phyloP scores from a whole-genome alignment of 768 basidiomycete species.

The Phylloporus sp. region DNA sequence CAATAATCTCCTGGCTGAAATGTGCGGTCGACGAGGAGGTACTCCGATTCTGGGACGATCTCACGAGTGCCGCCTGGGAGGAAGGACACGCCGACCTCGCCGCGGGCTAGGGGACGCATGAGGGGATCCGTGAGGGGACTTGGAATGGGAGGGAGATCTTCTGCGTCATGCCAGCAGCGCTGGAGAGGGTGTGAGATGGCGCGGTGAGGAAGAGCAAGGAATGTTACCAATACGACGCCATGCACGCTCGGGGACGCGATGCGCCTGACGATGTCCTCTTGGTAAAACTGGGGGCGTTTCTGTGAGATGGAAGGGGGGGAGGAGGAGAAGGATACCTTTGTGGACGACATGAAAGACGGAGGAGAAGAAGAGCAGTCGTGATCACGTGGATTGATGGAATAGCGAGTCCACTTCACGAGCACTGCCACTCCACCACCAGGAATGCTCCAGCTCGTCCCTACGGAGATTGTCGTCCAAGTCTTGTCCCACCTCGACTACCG shows the following conservation, averaged over 20 bases:
- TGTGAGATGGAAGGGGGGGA: background rate
- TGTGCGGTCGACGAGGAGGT: conserved; percentile 68
- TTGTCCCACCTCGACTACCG: conserved; percentile 19
- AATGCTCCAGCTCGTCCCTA: conserved; percentile 19
- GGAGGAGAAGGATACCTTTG: conserved; percentile 26
- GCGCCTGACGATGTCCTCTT: conserved; percentile 60
- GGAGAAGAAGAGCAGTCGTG: conserved; percentile 1
- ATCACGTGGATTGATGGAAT: conserved; percentile 20
- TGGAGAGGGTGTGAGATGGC: conserved; percentile 28
- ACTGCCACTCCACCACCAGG: background rate
- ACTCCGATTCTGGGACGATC: conserved; percentile 65
- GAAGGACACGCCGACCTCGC: conserved; percentile 82
- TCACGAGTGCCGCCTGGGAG: conserved; percentile 50
- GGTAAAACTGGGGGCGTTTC: conserved; percentile 52
- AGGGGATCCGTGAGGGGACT: conserved; percentile 55
- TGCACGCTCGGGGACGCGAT: conserved; percentile 37
- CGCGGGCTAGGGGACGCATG: conserved; percentile 66
- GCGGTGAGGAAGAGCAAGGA: background rate
- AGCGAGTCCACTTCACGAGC: no score
- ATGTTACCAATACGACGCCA: conserved; percentile 63
- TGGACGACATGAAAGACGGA: conserved; percentile 29
- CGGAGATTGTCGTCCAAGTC: conserved; percentile 23
- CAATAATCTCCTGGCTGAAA: conserved; percentile 78
- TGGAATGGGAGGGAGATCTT: conserved; percentile 51
- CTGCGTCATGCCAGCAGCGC: conserved; percentile 89